Evolutionary conservation across 192 early-diverging fungal genomes (phyloP).

Genomic region (Allomyces macrogynus): DNA sequence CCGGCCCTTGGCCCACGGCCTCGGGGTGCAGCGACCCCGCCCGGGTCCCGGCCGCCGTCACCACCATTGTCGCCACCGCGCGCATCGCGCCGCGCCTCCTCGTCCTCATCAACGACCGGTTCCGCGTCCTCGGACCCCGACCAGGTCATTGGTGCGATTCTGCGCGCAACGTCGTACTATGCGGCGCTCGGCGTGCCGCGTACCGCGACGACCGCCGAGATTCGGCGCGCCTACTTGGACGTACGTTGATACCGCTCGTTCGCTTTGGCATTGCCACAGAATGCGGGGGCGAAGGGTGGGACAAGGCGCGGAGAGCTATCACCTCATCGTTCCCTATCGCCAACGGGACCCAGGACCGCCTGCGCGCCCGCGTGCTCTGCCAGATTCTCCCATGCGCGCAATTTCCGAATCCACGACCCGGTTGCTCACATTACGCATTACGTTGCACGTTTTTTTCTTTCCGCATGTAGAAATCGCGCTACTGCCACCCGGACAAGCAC

Average conservation of each 20-base stretch:
- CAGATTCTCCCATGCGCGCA: too few relatives aligned
- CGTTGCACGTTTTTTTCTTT: background rate
- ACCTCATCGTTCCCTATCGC: too few relatives aligned
- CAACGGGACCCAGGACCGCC: too few relatives aligned
- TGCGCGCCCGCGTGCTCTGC: too few relatives aligned
- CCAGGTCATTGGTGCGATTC: background rate
- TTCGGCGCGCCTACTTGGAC: background rate
- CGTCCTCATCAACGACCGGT: background rate
- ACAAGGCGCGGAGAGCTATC: too few relatives aligned
- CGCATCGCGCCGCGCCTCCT: background rate
- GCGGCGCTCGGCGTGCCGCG: background rate
- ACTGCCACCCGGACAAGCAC: background rate
- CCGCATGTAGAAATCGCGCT: background rate
- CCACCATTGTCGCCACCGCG: background rate
- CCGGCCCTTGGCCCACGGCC: background rate
- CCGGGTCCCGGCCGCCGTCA: background rate
- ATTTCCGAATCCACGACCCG: too few relatives aligned
- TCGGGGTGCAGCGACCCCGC: background rate
- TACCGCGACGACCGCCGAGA: background rate
- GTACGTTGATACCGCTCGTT: background rate
- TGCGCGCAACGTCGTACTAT: background rate
- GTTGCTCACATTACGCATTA: too few relatives aligned
- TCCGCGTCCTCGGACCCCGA: background rate
- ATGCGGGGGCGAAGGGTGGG: too few relatives aligned
- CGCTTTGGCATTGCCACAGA: too few relatives aligned